Base-by-base conservation (phyloP, 2,329 filamentous ascomycete genomes). In the Alternaria triticimaculans region DNA sequence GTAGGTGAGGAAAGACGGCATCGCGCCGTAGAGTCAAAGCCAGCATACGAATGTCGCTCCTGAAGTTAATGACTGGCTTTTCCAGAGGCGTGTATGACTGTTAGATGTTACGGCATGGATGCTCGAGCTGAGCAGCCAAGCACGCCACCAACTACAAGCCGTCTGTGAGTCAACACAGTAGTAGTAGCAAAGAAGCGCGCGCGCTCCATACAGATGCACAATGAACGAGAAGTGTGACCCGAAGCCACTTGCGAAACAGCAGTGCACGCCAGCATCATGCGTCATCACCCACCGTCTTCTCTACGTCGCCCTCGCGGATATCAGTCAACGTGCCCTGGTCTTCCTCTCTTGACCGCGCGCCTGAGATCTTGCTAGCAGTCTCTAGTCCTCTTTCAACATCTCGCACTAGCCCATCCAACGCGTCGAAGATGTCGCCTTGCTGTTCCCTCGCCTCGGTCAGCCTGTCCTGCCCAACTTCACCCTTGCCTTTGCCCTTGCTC, bases 331-430 rank as follows among this genome's bases (percentile, higher is more conserved):
- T 62, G 20, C 51, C 58, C 26, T 71, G 69, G 28, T 72, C 66
- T 4, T 55, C 51, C 46, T 55, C 60, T 28, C 62, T 60, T 23
- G 45, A 43, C 21, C 72, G 71, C 12, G 41, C 28, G 11, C 58
- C 61, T 14, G 76, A 63, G 33, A 82, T 77, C 58, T 76, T 80
- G 45, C 72, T 71, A 25, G 81, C 74, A 21, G 77, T 69, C 6
- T 73, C 72, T 55, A 82, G 62, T 6, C 73, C 72, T 44, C 74
- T 69, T 55, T 81, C 78, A 53, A 83, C 78, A 9, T 68, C 70
- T 37, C 74, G 70, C 10, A 82, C 66, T 48, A 83, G 59, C 18
- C 69, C 74, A 30, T 82, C 79, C 28, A 82, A 43, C 4, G 75
- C 78, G 15, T 60, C 70, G 49, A 81, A 79, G 15, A 78, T 62